These are phyloP conservation scores for Trichoderma asperelloides DNA, from an alignment of 495 filamentous ascomycete species.

Conservation along the genomic window DNA sequence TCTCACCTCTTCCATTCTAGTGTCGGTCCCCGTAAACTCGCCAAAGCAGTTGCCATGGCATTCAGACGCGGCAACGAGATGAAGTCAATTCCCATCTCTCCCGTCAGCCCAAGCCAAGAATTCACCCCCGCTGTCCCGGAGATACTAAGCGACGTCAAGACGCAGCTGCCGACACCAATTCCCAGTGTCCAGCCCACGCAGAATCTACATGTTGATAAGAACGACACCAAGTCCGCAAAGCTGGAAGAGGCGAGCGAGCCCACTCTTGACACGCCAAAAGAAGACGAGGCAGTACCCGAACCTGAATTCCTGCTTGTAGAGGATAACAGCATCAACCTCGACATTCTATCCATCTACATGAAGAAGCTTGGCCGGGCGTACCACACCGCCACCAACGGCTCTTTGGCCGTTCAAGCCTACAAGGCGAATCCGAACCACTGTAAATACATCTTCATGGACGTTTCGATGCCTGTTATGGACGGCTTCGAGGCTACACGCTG, in stretches of 20 bases:
- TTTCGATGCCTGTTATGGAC: conserved; percentile 68
- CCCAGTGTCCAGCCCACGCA: not conserved
- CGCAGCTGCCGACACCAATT: not conserved
- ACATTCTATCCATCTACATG: conserved; percentile 44
- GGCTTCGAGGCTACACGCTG: conserved; percentile 54
- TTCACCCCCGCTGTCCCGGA: not conserved
- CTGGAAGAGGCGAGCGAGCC: not conserved
- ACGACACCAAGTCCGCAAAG: not conserved
- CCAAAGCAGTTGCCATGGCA: conserved; percentile 38
- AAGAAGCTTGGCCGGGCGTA: conserved; percentile 42
- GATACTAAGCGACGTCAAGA: not conserved
- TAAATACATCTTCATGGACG: conserved; percentile 46
- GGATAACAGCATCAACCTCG: conserved; percentile 35
- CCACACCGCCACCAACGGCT: conserved; percentile 48
- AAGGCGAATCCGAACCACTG: conserved; percentile 20
- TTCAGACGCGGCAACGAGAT: conserved; percentile 20
- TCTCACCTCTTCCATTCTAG: conserved; percentile 13
- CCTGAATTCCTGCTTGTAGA: conserved; percentile 30
- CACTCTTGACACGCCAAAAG: not conserved
- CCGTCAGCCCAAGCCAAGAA: not conserved
- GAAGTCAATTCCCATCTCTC: not conserved
- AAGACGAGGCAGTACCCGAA: not conserved
- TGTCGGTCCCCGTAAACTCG: conserved; percentile 54
- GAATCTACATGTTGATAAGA: not conserved
- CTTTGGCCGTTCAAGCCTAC: conserved; percentile 48